These are phyloP conservation scores for Theobroma grandiflorum DNA, from an alignment of 441 rosid genomes.

Conservation along the genomic window DNA sequence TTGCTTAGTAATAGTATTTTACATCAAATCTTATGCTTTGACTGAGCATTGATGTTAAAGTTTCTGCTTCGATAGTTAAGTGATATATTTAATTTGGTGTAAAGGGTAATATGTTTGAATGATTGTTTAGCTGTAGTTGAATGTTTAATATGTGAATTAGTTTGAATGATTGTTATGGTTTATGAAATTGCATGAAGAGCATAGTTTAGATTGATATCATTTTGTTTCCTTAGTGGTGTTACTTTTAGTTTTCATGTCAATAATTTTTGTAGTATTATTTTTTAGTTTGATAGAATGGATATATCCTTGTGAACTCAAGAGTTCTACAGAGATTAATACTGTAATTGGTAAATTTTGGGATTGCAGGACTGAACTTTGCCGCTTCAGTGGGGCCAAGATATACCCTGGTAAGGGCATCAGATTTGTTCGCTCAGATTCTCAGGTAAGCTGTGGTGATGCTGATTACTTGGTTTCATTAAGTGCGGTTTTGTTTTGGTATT, in stretches of 20 bases:
- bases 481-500: background rate
- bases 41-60: background rate
- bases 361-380: constrained; percentile 62
- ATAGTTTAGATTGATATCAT: background rate
- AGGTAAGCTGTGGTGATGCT: constrained; percentile 34
- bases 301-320: background rate
- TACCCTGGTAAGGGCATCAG: constrained; percentile 66
- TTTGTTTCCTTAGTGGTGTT: background rate
- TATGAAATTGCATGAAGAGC: background rate
- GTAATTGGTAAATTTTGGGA: background rate
- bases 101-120: background rate
- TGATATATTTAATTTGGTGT: background rate
- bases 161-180: background rate
- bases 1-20: background rate
- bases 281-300: background rate
- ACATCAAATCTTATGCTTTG: background rate
- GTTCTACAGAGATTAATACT: background rate
- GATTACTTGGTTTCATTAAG: background rate
- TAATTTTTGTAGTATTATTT: background rate
- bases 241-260: background rate
- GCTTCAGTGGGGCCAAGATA: constrained; percentile 62
- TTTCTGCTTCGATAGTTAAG: background rate
- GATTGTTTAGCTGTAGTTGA: background rate
- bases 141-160: background rate
- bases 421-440: constrained; percentile 61